Evolutionary conservation across 495 filamentous ascomycete genomes (phyloP).

Genomic region (Xylaria acuta): DNA sequence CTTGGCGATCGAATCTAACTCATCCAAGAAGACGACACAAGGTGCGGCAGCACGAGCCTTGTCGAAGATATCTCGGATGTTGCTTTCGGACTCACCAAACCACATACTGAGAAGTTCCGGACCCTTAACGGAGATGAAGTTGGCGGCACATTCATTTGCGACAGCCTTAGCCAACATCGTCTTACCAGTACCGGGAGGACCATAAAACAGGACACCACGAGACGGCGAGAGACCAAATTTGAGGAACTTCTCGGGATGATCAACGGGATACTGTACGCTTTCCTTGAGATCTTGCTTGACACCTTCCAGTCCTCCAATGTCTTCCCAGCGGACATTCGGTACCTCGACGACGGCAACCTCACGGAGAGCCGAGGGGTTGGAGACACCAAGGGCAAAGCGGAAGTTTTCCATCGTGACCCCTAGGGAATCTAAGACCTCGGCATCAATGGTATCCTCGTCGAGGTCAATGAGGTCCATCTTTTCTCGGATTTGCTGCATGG

Average conservation of each 20-base stretch:
- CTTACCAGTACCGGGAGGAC: constrained; percentile 99
- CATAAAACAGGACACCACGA: constrained; percentile 98
- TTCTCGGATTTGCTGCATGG: constrained; percentile 99
- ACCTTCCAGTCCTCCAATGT: constrained; percentile 96
- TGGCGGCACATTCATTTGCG: constrained; percentile 98
- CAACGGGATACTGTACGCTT: constrained; percentile 98
- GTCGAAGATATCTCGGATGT: constrained; percentile 99
- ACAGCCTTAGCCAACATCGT: constrained; percentile 99
- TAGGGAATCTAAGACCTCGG: constrained; percentile 95
- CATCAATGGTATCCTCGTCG: constrained; percentile 98
- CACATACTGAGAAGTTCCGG: constrained; percentile 99
- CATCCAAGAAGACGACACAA: constrained; percentile 98
- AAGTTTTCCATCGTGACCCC: constrained; percentile 99
- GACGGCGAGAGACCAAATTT: constrained; percentile 99
- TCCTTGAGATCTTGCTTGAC: constrained; percentile 99
- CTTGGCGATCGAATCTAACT: constrained; percentile 99
- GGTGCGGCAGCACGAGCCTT: constrained; percentile 98
- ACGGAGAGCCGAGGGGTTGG: constrained; percentile 97
- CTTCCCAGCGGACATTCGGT: constrained; percentile 98
- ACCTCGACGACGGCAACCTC: constrained; percentile 99
- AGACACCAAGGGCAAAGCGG: constrained; percentile 95
- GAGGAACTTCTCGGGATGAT: constrained; percentile 99
- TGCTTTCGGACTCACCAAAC: constrained; percentile 99
- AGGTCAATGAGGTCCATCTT: constrained; percentile 99
- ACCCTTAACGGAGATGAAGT: constrained; percentile 99